Evolutionary conservation across 768 basidiomycete genomes (phyloP).

Genomic region (Lentinula guzmanii): DNA sequence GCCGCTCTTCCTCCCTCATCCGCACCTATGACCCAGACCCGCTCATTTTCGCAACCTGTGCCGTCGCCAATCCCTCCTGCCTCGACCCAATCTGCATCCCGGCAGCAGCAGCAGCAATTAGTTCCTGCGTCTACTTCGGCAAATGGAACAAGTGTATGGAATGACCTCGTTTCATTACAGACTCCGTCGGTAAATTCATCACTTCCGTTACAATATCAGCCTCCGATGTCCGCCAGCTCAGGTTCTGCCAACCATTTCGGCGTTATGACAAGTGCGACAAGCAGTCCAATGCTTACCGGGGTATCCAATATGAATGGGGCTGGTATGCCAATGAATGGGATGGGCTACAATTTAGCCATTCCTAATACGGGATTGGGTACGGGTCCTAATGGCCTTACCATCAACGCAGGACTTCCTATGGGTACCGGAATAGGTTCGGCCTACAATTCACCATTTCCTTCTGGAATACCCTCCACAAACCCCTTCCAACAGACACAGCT

Average conservation of each 20-base stretch:
- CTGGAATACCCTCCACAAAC: conserved; percentile 14
- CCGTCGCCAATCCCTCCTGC: conserved; percentile 15
- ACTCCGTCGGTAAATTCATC: conserved; percentile 39
- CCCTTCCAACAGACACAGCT: conserved; percentile 20
- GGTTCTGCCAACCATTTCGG: not conserved
- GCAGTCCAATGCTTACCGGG: not conserved
- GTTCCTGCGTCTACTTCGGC: conserved; percentile 11
- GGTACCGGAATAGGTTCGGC: conserved; percentile 12
- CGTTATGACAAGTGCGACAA: not conserved
- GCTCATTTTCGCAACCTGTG: conserved; percentile 16
- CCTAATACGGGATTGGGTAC: conserved; percentile 3
- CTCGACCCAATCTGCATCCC: conserved; percentile 15
- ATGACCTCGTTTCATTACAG: conserved; percentile 48
- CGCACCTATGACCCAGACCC: conserved; percentile 11
- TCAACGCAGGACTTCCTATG: conserved; percentile 12
- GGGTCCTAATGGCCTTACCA: conserved; percentile 7
- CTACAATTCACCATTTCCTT: conserved; percentile 18
- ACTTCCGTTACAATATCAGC: conserved; percentile 43
- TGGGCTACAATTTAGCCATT: not conserved
- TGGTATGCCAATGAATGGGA: not conserved
- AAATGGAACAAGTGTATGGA: conserved; percentile 38
- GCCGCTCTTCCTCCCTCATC: conserved; percentile 10
- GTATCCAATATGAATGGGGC: not conserved
- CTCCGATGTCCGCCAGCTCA: conserved; percentile 4
- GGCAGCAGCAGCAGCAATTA: conserved; percentile 9